Base-by-base conservation (phyloP, 208 protist species). In the Leishmania braziliensis region DNA sequence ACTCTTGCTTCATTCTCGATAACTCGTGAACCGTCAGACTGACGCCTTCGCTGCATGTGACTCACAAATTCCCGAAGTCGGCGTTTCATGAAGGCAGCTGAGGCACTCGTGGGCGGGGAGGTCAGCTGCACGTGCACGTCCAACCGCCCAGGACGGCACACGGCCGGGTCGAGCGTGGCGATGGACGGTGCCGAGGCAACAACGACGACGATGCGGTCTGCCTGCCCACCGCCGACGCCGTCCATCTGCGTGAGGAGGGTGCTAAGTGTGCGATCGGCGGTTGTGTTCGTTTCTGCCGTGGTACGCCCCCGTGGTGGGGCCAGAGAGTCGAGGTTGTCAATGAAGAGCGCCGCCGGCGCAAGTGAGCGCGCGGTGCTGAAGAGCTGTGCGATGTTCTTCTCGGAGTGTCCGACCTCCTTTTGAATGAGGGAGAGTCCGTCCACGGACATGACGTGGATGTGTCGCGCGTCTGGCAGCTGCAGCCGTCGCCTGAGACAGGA, bases 181-280 rank as follows among this genome's bases (percentile, higher is more conserved):
- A 84, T 70, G 1, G 83, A 89, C 20, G 94, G 93, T 20, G 96
- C 91, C 5, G 91, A 95, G 39, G 95, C 96, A 60, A 98, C 82
- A 39, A 98, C 89, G 76, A 98, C 81, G 9, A 98, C 94, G 23
- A 90, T 82, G 18, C 75, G 75, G 5, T 78, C 77, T 8, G 62
- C 78, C 56, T 75, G 70, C 50, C 70, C 62, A 51, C 80, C 85
- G 54, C 66, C 63, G 16, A 98, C 86, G 43, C 97, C 97, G 82
- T 98, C 97, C 95, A 98, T 98, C 84, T 98, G 93, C 60, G 91
- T 97, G 14, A 98, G 89, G 62, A 98, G 85, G n/a, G 95, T 97
- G 74, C 90, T 96, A 20, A 98, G 88, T 58, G 92, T 96, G 78
- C 95, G 92, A 79, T 98, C 97, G 39, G 87, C 84, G n/a, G 93